These are phyloP conservation scores for Dioscorea zingiberensis DNA, from an alignment of 106 monocot genomes.

Conservation along the genomic window DNA sequence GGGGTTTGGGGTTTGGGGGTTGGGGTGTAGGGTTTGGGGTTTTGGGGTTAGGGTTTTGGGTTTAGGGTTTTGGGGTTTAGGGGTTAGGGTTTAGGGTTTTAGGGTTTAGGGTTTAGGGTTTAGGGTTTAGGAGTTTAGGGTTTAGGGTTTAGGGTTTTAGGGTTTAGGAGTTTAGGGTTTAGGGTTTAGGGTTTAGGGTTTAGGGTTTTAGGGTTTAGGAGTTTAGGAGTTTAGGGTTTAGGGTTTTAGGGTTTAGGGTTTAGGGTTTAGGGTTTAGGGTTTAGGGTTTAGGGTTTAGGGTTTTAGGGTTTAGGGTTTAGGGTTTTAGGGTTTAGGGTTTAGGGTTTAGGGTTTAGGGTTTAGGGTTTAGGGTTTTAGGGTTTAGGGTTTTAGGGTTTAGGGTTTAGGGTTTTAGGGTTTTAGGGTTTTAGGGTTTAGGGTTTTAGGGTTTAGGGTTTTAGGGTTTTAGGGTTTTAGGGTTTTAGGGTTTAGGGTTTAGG, in stretches of 20 bases:
- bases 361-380: no score
- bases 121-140: constrained; percentile 19
- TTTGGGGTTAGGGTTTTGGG: constrained; percentile 17
- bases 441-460: constrained; percentile 36
- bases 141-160: constrained; percentile 23
- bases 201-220: constrained; percentile 16
- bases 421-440: constrained; percentile 32
- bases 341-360: no score
- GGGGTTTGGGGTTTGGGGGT: constrained; percentile 29
- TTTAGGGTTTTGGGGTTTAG: constrained; percentile 21
- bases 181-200: constrained; percentile 22
- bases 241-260: constrained; percentile 9
- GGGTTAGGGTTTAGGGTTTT: constrained; percentile 24
- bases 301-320: constrained; percentile 17
- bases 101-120: constrained; percentile 28
- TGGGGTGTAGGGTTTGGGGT: constrained; percentile 38
- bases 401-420: no score
- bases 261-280: constrained; percentile 20
- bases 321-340: constrained; percentile 34
- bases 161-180: constrained; percentile 29
- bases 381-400: no score
- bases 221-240: constrained; percentile 21
- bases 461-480: constrained; percentile 16
- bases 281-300: constrained; percentile 29
- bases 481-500: no score